Base-by-base conservation (phyloP, 2,329 filamentous ascomycete species). In the Pseudogymnoascus sp. region DNA sequence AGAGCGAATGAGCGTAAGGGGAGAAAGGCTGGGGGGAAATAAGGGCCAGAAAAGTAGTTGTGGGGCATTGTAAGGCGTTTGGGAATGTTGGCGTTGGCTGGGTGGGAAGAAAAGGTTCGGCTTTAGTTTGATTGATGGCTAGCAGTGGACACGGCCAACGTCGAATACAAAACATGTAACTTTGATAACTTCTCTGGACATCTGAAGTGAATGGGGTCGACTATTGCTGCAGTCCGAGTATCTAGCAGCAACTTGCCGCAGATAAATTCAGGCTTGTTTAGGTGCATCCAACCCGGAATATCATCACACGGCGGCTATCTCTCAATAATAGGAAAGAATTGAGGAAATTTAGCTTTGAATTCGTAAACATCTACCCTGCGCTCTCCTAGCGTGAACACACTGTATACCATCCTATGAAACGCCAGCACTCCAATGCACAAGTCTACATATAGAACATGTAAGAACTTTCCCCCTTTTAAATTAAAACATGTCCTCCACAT, bases 1-100 rank as follows among this genome's bases (percentile, higher is more conserved):
- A 82, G 86, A 72, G 84, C 83, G 71, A 91, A 91, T 72, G 78
- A 83, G 71, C 80, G 81, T 70, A 79, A 80, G 68, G 75, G 62
- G 2, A 66, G 70, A 64, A 72, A 74, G 66, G 68, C 67, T 62
- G 71, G 67, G 11, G 44, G 21, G 18, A 40, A 60, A 31, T 62
- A 36, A 64, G 10, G 21, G 31, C 23, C n/a, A 16, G 5, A 56
- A 36, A 46, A 62, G 38, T 44, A 25, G 36, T 5, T 62, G 40
- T 36, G 59, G 23, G 37, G 59, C 36, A 60, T 46, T 53, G 61
- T 34, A 50, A 8, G 60, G 60, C 60, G 60, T 61, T 61, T 61
- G 60, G 60, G 60, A 42, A 61, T 21, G 31, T 50, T 42, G 60
- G 60, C 28, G 37, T 56, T 56, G 50, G 50, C 50, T 56, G 50